Conservation (phyloP, 495 filamentous ascomycete species). For the Penicillium malachiteum region DNA sequence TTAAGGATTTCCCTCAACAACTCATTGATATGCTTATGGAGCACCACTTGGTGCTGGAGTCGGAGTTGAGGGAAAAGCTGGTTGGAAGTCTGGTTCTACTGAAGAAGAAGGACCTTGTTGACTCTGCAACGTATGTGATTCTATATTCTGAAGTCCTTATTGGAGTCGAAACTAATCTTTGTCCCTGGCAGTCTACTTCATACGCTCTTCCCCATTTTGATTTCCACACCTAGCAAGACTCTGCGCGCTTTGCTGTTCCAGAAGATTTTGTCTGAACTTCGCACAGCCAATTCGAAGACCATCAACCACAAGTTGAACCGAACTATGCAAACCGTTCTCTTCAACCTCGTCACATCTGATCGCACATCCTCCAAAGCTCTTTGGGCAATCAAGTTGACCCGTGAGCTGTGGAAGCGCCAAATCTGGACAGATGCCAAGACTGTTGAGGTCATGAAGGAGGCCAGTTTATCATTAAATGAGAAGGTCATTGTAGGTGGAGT, state of each 20-base stretch:
- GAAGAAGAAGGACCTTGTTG: constrained; percentile 85
- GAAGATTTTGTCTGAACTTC: constrained; percentile 88
- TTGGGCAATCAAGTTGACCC: constrained; percentile 90
- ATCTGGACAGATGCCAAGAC: constrained; percentile 87
- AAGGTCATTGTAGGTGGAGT: constrained; percentile 88
- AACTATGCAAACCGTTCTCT: constrained; percentile 87
- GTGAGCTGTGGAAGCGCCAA: constrained; percentile 84
- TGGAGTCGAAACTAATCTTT: constrained; percentile 10
- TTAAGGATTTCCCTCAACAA: constrained; percentile 74
- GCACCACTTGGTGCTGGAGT: constrained; percentile 77
- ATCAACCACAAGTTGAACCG: constrained; percentile 90
- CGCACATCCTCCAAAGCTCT: constrained; percentile 78
- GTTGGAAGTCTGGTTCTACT: constrained; percentile 87
- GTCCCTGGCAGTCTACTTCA: constrained; percentile 60
- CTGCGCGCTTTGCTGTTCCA: constrained; percentile 79
- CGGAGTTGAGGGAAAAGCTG: constrained; percentile 87
- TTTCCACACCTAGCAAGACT: constrained; percentile 81
- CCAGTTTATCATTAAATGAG: constrained; percentile 74
- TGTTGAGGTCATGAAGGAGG: constrained; percentile 93
- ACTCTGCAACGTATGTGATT: constrained; percentile 63
- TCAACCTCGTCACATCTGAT: constrained; percentile 85
- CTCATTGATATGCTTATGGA: constrained; percentile 74
- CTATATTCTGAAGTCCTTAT: neutral
- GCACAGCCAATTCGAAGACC: constrained; percentile 77
- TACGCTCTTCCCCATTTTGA: constrained; percentile 88